phyloP scores from a whole-genome alignment of 495 filamentous ascomycete genomes.

The Baudoinia panamericana region DNA sequence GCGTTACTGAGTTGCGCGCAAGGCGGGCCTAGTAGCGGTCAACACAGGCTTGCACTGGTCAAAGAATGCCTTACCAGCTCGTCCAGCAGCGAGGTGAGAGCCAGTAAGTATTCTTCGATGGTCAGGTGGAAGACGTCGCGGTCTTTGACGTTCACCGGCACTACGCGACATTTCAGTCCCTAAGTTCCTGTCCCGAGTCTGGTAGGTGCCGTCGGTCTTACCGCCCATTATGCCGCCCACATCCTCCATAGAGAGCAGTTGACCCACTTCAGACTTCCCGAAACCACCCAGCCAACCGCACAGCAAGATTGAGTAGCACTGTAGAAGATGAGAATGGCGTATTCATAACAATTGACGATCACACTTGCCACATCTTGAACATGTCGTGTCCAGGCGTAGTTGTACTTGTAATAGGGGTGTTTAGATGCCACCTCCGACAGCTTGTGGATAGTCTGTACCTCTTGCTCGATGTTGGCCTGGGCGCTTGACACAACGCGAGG shows the following conservation, averaged over 20 bases:
- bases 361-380: slow-evolving; percentile 61
- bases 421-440: slow-evolving; percentile 60
- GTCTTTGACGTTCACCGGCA: slow-evolving; percentile 90
- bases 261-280: slow-evolving; percentile 37
- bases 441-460: slow-evolving; percentile 42
- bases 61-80: slow-evolving; percentile 68
- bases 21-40: slow-evolving; percentile 56
- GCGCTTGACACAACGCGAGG: slow-evolving; percentile 39
- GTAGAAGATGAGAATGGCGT: neutral
- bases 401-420: slow-evolving; percentile 94
- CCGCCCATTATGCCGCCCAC: slow-evolving; percentile 63
- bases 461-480: slow-evolving; percentile 42
- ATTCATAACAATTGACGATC: neutral
- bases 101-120: slow-evolving; percentile 90
- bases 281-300: slow-evolving; percentile 65
- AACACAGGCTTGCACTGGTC: too few relatives aligned
- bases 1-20: slow-evolving; percentile 89
- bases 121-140: slow-evolving; percentile 85
- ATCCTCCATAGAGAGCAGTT: slow-evolving; percentile 76
- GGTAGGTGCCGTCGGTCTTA: slow-evolving; percentile 22
- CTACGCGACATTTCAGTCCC: slow-evolving; percentile 31
- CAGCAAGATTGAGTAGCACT: slow-evolving; percentile 45
- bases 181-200: too few relatives aligned
- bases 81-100: slow-evolving; percentile 72
- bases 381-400: slow-evolving; percentile 67